These are phyloP conservation scores for Exophiala sp. DNA, from an alignment of 2,329 filamentous ascomycete genomes.

Conservation along the genomic window DNA sequence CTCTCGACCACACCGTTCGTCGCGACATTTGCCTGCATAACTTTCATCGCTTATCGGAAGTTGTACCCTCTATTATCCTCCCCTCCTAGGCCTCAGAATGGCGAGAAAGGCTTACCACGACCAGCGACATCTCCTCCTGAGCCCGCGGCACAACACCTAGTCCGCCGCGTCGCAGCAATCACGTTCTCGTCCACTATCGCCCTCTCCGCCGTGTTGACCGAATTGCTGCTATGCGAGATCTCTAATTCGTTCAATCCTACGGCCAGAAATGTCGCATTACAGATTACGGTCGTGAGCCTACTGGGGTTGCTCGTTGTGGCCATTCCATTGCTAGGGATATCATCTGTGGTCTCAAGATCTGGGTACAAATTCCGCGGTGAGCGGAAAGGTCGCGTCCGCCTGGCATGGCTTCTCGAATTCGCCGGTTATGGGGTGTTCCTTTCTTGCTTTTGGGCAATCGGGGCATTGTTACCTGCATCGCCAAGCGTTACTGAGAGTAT, in stretches of 20 bases:
- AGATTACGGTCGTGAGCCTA: constrained; percentile 63
- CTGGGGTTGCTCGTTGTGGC: constrained; percentile 66
- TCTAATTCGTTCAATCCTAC: constrained; percentile 64
- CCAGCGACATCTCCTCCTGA: constrained; percentile 24
- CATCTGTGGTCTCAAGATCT: constrained; percentile 52
- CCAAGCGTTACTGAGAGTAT: constrained; percentile 37
- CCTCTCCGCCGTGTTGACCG: constrained; percentile 68
- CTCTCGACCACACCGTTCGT: constrained; percentile 64
- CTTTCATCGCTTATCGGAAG: constrained; percentile 57
- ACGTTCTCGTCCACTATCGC: constrained; percentile 73
- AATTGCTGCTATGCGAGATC: constrained; percentile 79
- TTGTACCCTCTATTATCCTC: constrained; percentile 66
- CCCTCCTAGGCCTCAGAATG: constrained; percentile 11
- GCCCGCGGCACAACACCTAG: constrained; percentile 28
- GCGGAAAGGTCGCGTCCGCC: constrained; percentile 51
- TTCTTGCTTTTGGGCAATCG: constrained; percentile 68
- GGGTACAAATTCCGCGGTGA: constrained; percentile 59
- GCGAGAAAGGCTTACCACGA: constrained; percentile 20
- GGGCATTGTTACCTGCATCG: constrained; percentile 52
- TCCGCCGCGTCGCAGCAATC: constrained; percentile 46
- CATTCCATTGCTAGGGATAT: constrained; percentile 73
- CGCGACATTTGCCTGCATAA: constrained; percentile 61
- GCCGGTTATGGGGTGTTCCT: constrained; percentile 63
- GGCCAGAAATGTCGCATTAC: constrained; percentile 62
- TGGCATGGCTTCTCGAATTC: constrained; percentile 60